These are phyloP conservation scores for Cyberlindnera maritima DNA, from an alignment of 805 yeast species.

Conservation along the genomic window DNA sequence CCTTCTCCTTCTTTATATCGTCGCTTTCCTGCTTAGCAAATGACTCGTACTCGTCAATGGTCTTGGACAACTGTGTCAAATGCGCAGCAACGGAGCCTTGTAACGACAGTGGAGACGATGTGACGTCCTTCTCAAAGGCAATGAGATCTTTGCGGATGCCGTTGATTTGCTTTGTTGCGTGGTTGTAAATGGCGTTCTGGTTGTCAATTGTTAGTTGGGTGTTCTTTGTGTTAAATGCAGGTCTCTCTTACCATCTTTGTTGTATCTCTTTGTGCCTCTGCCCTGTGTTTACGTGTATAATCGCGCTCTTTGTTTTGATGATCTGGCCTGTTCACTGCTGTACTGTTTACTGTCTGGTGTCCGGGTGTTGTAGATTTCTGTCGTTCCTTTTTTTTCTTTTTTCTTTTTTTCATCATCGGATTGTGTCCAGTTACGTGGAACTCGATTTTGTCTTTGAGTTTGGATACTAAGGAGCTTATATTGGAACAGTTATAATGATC, in stretches of 20 bases:
- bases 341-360: no score
- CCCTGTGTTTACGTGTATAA: no score
- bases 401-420: no score
- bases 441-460: no score
- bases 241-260: no score
- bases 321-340: no score
- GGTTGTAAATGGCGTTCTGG: constrained; percentile 85
- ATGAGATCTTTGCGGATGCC: constrained; percentile 66
- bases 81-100: constrained; percentile 82
- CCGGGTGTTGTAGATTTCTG: no score
- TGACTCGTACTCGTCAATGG: constrained; percentile 65
- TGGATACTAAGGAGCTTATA: background rate
- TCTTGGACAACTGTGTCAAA: constrained; percentile 67
- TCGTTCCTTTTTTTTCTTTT: no score
- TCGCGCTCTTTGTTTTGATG: no score
- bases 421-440: no score
- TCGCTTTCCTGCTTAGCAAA: constrained; percentile 57
- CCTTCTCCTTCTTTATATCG: constrained; percentile 53
- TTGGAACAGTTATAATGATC: constrained; percentile 2
- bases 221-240: no score
- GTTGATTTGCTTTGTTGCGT: constrained; percentile 83
- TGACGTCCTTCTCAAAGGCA: constrained; percentile 60
- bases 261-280: no score
- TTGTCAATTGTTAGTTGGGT: background rate
- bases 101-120: constrained; percentile 68